A percentile compares a stretch with the other conserved stretches of the same genome.
These are phyloP conservation scores for Lycium ferocissimum DNA, from an alignment of 257 asterid genomes.

Conservation along the genomic window DNA sequence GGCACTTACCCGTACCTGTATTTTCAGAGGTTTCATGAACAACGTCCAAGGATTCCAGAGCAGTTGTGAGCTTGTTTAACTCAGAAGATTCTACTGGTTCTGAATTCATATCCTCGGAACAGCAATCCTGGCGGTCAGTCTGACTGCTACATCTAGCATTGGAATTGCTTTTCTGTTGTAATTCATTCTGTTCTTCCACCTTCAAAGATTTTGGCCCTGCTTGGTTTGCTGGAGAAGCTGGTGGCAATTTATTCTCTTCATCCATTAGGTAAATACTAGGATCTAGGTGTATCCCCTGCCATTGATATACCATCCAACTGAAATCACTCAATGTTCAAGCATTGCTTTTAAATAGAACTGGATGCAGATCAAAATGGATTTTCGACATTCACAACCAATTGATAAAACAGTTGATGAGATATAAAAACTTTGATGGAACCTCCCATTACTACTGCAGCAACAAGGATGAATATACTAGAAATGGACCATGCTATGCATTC, in stretches of 20 bases:
- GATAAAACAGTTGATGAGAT: background rate
- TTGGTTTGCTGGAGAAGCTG: conserved; percentile 51
- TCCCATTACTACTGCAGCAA: conserved; percentile 8
- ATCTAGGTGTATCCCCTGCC: conserved; percentile 98
- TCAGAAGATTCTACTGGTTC: conserved; percentile 44
- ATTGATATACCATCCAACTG: conserved; percentile 28
- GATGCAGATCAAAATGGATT: background rate
- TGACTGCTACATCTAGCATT: conserved; percentile 41
- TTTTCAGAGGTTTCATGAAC: conserved; percentile 44
- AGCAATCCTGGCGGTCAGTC: conserved; percentile 35
- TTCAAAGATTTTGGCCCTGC: conserved; percentile 51
- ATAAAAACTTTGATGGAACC: conserved; percentile 1
- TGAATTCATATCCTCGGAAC: conserved; percentile 36
- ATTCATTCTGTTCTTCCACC: conserved; percentile 49
- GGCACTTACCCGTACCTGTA: conserved; percentile 67
- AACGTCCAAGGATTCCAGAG: conserved; percentile 57
- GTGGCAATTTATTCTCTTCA: conserved; percentile 71
- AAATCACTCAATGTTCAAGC: conserved; percentile 25
- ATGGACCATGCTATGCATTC: background rate
- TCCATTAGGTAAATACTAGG: conserved; percentile 97
- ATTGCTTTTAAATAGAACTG: background rate
- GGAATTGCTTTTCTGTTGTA: conserved; percentile 43
- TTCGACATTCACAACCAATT: background rate
- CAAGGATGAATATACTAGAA: conserved; percentile 17
- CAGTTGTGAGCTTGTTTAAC: conserved; percentile 55